Base-by-base conservation (phyloP, 169 alveolate species). In the Plasmodium chabaudi region DNA sequence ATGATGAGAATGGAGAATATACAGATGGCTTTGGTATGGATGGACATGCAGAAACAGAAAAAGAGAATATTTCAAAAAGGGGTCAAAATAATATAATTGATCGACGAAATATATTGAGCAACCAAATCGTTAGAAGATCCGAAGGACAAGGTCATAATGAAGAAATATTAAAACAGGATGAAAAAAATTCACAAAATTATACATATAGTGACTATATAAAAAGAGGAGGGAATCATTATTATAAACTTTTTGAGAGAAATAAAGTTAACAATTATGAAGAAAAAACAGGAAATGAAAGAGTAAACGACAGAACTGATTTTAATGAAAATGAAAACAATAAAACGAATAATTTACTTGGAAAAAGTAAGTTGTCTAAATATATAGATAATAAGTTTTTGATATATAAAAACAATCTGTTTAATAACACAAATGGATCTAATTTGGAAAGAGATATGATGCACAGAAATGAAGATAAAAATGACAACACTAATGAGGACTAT, bases 381-480 rank as follows among this genome's bases (percentile, higher is more conserved):
- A 65, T 39, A 70, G 72, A 82, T 82, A 67, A 82, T 12, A 46
- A 82, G 7, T 82, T 82, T 61, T 60, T 82, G 59, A 82, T 82
- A 42, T 82, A 67, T 57, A 82, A 59, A 67, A 70, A 68, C 39
- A 68, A 65, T 9, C 9, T 64, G 53, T 77, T 55, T 77, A 34
- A 34, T 34, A 34, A 34, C 42, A 34, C 4, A 34, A 34, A 34
- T 34, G 42, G 4, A 34, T 34, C 42, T 34, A 34, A 34, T 13
- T n/a, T 44, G 77, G 53, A 34, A 64, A 44, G 34, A 34, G 65
- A 19, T 23, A 10, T 53, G 68, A 64, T 10, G 5, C 2, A 53
- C 7, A 34, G 42, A 34, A 34, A 7, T 34, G 42, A 3, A 34
- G 42, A 34, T 34, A 34, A 34, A 34, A 34, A 34, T 3, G 42